These are phyloP conservation scores for Haplosporangium gracile DNA, from an alignment of 192 early-diverging fungal genomes.

Conservation along the genomic window DNA sequence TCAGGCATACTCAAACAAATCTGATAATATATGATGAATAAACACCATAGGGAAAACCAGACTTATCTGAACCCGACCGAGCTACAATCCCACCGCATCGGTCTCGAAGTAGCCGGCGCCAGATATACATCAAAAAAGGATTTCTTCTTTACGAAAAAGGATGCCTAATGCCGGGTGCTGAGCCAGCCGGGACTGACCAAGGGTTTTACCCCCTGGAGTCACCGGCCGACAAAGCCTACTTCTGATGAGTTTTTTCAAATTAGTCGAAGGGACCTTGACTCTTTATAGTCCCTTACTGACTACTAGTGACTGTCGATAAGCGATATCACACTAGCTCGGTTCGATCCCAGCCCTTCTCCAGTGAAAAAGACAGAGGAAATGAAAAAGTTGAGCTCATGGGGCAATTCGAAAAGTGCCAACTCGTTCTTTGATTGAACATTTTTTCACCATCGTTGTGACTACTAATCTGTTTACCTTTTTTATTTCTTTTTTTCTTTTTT, in stretches of 20 bases:
- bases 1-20: background rate
- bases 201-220: slow-evolving; percentile 29
- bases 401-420: background rate
- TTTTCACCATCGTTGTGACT: slow-evolving; percentile 14
- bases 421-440: background rate
- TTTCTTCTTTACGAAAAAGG: slow-evolving; percentile 31
- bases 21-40: too few relatives aligned
- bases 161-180: slow-evolving; percentile 59
- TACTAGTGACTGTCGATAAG: background rate
- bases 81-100: slow-evolving; percentile 51
- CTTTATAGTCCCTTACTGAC: slow-evolving; percentile 1
- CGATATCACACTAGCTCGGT: background rate
- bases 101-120: slow-evolving; percentile 58
- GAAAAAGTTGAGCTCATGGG: background rate
- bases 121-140: slow-evolving; percentile 56
- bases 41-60: background rate
- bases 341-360: background rate
- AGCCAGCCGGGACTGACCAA: slow-evolving; percentile 43
- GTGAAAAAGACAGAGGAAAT: background rate
- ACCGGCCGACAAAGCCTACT: slow-evolving; percentile 41
- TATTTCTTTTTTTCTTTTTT: slow-evolving; percentile 14
- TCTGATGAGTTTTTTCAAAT: slow-evolving; percentile 11
- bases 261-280: background rate
- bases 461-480: slow-evolving; percentile 26
- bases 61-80: background rate